phyloP scores from a whole-genome alignment of 208 protist genomes.

The Herpetomonas tarakana region DNA sequence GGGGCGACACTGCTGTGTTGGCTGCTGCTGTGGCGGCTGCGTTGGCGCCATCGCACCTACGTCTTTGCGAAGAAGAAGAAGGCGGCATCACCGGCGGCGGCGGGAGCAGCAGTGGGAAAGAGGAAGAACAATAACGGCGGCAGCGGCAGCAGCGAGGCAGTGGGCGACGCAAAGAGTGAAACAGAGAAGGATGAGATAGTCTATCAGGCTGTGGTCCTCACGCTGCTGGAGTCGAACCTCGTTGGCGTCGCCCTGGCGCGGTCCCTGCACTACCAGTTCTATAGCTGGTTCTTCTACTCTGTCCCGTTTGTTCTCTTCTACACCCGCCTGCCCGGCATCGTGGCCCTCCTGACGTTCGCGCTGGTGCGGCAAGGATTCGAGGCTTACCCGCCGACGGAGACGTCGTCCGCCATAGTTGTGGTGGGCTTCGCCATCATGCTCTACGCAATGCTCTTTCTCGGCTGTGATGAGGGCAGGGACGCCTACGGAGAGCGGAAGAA shows the following conservation, averaged over 20 bases:
- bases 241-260: conserved; percentile 87
- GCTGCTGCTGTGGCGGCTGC: conserved; percentile 47
- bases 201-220: conserved; percentile 35
- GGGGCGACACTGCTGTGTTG: conserved; percentile 42
- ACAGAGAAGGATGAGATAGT: conserved; percentile 16
- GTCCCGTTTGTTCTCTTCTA: conserved; percentile 67
- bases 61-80: conserved; percentile 12
- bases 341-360: conserved; percentile 28
- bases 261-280: conserved; percentile 94
- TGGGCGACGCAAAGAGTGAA: not conserved
- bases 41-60: conserved; percentile 41
- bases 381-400: conserved; percentile 49
- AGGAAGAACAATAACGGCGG: not conserved
- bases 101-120: not conserved
- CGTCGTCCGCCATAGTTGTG: conserved; percentile 41
- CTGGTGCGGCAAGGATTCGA: conserved; percentile 63
- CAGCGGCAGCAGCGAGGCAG: not conserved
- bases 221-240: conserved; percentile 88
- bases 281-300: conserved; percentile 89
- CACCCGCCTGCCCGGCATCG: conserved; percentile 29
- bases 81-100: not conserved
- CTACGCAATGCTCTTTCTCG: conserved; percentile 39
- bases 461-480: conserved; percentile 15
- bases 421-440: conserved; percentile 34
- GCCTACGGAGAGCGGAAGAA: not conserved